Conservation (phyloP, 805 yeast genomes). For the Kregervanrija pseudodelftensis region DNA sequence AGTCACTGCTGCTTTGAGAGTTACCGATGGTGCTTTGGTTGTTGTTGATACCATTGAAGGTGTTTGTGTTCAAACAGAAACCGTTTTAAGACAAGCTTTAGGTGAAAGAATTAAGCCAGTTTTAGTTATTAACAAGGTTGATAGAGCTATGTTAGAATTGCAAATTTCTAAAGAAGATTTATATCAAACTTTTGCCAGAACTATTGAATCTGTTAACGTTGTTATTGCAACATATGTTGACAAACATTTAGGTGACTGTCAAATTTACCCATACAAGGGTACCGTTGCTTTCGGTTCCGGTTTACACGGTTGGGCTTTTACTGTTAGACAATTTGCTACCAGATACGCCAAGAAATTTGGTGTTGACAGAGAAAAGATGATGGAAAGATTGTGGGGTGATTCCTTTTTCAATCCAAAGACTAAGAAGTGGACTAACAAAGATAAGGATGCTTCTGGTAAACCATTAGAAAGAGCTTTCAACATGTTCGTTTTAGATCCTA, state of each 20-base stretch:
- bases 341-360: slow-evolving; percentile 99
- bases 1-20: slow-evolving; percentile 99
- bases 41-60: slow-evolving; percentile 99
- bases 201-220: slow-evolving; percentile 99
- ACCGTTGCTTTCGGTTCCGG: slow-evolving; percentile 99
- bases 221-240: slow-evolving; percentile 94
- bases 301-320: slow-evolving; percentile 99
- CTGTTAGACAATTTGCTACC: slow-evolving; percentile 96
- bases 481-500: slow-evolving; percentile 98
- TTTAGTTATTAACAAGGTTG: slow-evolving; percentile 97
- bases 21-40: slow-evolving; percentile 99
- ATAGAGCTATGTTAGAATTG: slow-evolving; percentile 97
- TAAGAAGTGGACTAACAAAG: slow-evolving; percentile 98
- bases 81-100: slow-evolving; percentile 97
- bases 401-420: slow-evolving; percentile 99
- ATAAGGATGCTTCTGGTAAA: slow-evolving; percentile 92
- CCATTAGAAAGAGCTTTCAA: slow-evolving; percentile 97
- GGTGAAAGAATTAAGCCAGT: slow-evolving; percentile 99
- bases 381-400: slow-evolving; percentile 99
- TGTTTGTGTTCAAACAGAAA: slow-evolving; percentile 99
- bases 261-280: slow-evolving; percentile 98
- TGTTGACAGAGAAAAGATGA: slow-evolving; percentile 96
- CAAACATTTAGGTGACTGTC: slow-evolving; percentile 86
- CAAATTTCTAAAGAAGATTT: slow-evolving; percentile 98
- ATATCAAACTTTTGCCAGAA: slow-evolving; percentile 97